Evolutionary conservation across 2,329 filamentous ascomycete genomes (phyloP), one percentile per base, ranked within the genome.

Genomic region (Phialemoniopsis sp.): DNA sequence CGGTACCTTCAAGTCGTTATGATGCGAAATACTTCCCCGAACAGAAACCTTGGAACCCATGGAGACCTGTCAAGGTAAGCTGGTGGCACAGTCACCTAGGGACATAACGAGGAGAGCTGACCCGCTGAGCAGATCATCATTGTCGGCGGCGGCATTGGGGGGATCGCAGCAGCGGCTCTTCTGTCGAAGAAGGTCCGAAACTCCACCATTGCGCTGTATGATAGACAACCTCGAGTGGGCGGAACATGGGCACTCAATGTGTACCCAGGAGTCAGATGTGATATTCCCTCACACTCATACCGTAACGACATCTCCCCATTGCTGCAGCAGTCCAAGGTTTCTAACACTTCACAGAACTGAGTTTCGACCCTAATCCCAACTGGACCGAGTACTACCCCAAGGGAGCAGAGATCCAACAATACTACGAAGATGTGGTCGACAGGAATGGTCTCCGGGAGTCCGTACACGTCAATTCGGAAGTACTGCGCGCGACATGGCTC

Each of bases 71-170:
- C n/a, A n/a, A n/a, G n/a, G n/a, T n/a, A n/a, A n/a, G n/a, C n/a
- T n/a, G n/a, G n/a, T n/a, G n/a, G n/a, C n/a, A n/a, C n/a, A n/a
- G n/a, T n/a, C n/a, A n/a, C n/a, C n/a, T n/a, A n/a, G n/a, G n/a
- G n/a, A n/a, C n/a, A n/a, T n/a, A n/a, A n/a, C n/a, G n/a, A n/a
- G n/a, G n/a, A n/a, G n/a, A n/a, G n/a, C n/a, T n/a, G n/a, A n/a
- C n/a, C n/a, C n/a, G n/a, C n/a, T n/a, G n/a, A n/a, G 34, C 16
- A 42, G 40, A 37, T 37, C n/a, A 31, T 49, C 32, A 35, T 49
- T n/a, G 39, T 78, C 53, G 52, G 73, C 72, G 51, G 70, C 63
- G 46, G 78, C 69, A 45, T 77, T 66, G 46, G 69, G 68, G 40
- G 72, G 58, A 55, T 79, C 10, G 39, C 43, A 3, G 44, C 46